Percentiles rank a stretch among this genome's conserved stretches.
phyloP scores from a whole-genome alignment of 1,284 basidiomycete genomes.

The Fomitopsis schrenkii region DNA sequence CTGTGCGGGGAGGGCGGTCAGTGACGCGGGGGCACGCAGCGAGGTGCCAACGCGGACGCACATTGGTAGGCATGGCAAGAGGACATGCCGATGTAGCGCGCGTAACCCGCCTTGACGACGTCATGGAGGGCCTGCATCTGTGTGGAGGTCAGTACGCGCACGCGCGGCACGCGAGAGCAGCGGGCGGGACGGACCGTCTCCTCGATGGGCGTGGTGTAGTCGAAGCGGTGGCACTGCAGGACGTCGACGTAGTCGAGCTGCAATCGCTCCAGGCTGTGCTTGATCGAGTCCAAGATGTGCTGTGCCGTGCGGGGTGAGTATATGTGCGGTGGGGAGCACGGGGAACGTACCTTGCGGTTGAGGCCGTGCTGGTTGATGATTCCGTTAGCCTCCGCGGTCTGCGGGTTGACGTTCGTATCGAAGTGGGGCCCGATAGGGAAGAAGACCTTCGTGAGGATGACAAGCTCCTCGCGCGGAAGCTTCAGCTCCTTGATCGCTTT shows the following conservation, averaged over 20 bases:
- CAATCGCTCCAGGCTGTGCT: conserved; percentile 35
- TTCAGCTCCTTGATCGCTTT: conserved; percentile 53
- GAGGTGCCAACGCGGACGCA: not conserved
- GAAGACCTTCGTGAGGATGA: conserved; percentile 41
- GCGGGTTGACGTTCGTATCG: not conserved
- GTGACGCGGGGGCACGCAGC: conserved; percentile 1
- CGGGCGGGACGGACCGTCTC: conserved; percentile 19
- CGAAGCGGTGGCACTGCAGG: conserved; percentile 30
- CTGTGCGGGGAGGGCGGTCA: conserved; percentile 17
- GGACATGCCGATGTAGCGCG: conserved; percentile 66
- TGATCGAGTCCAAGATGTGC: conserved; percentile 41
- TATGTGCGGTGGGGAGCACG: too few relatives aligned
- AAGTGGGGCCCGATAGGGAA: not conserved
- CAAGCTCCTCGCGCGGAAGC: conserved; percentile 55
- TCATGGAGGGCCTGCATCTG: conserved; percentile 64
- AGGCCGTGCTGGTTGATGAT: conserved; percentile 23
- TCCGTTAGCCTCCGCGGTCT: conserved; percentile 8
- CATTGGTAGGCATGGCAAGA: conserved; percentile 32
- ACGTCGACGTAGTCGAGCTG: conserved; percentile 35
- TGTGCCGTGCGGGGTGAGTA: conserved; percentile 11
- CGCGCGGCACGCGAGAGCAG: not conserved
- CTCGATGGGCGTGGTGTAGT: conserved; percentile 25
- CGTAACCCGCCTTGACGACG: conserved; percentile 59
- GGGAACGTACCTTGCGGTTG: conserved; percentile 20
- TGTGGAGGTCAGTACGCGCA: too few relatives aligned